Conservation (phyloP, 805 yeast species). For the Naumovozyma dairenensis region DNA sequence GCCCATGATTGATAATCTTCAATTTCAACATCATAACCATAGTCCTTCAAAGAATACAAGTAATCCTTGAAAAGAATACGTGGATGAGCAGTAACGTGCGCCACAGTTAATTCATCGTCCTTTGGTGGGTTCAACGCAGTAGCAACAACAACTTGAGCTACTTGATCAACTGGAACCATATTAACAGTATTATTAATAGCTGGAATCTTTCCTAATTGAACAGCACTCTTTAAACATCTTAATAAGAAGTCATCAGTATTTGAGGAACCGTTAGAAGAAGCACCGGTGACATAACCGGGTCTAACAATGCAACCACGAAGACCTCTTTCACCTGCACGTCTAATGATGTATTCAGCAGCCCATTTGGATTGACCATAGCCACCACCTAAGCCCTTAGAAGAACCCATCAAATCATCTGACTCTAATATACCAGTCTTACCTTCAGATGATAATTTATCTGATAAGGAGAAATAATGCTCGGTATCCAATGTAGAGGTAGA, state of each 20-base stretch:
- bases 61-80: slow-evolving; percentile 72
- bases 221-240: slow-evolving; percentile 90
- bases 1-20: slow-evolving; percentile 77
- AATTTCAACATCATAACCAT: slow-evolving; percentile 60
- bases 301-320: slow-evolving; percentile 81
- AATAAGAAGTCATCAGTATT: slow-evolving; percentile 95
- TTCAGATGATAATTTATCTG: slow-evolving; percentile 55
- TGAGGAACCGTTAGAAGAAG: slow-evolving; percentile 70
- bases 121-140: slow-evolving; percentile 69
- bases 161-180: slow-evolving; percentile 98
- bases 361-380: slow-evolving; percentile 98
- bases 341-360: slow-evolving; percentile 86
- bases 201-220: slow-evolving; percentile 78
- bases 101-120: slow-evolving; percentile 49
- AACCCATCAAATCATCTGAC: slow-evolving; percentile 73
- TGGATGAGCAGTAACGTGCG: slow-evolving; percentile 97
- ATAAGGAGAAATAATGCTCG: slow-evolving; percentile 64
- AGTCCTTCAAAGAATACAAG: slow-evolving; percentile 51
- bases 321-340: slow-evolving; percentile 83
- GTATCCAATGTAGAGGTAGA: slow-evolving; percentile 91
- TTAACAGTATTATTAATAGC: slow-evolving; percentile 80
- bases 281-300: slow-evolving; percentile 95
- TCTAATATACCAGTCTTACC: slow-evolving; percentile 73
- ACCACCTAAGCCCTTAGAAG: slow-evolving; percentile 69
- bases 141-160: slow-evolving; percentile 82